These are phyloP conservation scores for Tricholomella constricta DNA, from an alignment of 768 basidiomycete genomes.

Conservation along the genomic window DNA sequence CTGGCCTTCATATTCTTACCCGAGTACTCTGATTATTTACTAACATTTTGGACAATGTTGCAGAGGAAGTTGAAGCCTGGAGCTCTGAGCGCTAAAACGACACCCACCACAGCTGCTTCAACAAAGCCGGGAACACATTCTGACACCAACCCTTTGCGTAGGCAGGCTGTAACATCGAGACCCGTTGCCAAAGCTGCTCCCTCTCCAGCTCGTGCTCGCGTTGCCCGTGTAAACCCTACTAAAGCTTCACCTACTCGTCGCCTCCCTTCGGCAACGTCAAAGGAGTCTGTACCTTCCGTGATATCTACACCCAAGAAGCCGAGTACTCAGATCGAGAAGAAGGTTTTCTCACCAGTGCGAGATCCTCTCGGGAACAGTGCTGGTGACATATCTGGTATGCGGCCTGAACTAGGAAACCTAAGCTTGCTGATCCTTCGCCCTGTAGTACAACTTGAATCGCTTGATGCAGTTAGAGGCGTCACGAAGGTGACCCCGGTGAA, in stretches of 20 bases:
- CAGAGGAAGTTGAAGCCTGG: conserved; percentile 24
- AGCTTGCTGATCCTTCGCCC: neutral
- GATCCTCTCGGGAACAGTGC: conserved; percentile 40
- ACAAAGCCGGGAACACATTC: conserved; percentile 9
- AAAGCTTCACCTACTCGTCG: conserved; percentile 26
- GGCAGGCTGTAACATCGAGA: conserved; percentile 13
- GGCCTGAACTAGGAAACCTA: neutral
- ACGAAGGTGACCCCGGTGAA: conserved; percentile 14
- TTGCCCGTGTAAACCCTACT: conserved; percentile 12
- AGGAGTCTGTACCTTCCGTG: conserved; percentile 13
- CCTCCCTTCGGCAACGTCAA: conserved; percentile 18
- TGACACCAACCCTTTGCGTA: conserved; percentile 11
- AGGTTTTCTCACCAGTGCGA: conserved; percentile 40
- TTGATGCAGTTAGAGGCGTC: conserved; percentile 5
- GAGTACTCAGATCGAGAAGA: conserved; percentile 22
- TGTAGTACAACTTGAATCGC: conserved; percentile 26
- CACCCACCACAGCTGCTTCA: conserved; percentile 17
- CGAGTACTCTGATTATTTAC: too few species aligned
- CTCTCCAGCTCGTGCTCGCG: conserved; percentile 24
- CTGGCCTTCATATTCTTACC: conserved; percentile 11
- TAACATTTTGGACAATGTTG: neutral
- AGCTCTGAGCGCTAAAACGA: conserved; percentile 16
- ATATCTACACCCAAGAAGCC: conserved; percentile 11
- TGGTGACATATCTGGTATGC: conserved; percentile 33
- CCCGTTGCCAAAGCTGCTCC: conserved; percentile 18